Evolutionary conservation across 352 stramenopile genomes (phyloP).

Genomic region (Phytophthora uliginosa): DNA sequence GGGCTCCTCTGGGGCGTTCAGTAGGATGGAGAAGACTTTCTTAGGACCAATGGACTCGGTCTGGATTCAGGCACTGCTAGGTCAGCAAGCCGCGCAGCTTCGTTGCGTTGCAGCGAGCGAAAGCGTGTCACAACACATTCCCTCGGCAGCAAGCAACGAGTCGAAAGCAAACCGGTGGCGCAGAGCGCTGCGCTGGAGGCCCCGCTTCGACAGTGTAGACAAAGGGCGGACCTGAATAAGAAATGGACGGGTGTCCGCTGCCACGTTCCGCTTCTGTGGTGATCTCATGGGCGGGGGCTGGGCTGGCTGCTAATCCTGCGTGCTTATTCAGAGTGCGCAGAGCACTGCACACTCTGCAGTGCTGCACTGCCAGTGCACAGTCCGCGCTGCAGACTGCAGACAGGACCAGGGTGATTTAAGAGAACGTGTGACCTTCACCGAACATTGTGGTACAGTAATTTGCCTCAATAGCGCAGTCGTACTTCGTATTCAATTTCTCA

Average conservation of each 20-base stretch:
- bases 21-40: background rate
- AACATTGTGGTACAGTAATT: too few species aligned
- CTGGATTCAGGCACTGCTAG: background rate
- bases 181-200: background rate
- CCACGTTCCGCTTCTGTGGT: conserved; percentile 10
- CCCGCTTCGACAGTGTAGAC: background rate
- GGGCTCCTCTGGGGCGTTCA: background rate
- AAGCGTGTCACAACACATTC: background rate
- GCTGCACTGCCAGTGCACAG: too few species aligned
- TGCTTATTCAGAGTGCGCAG: conserved; percentile 17
- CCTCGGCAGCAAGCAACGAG: background rate
- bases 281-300: conserved; percentile 3
- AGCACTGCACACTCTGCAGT: background rate
- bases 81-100: background rate
- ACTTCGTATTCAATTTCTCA: too few species aligned
- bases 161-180: conserved; percentile 15
- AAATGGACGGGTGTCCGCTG: conserved; percentile 8
- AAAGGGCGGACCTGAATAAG: conserved; percentile 31
- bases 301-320: conserved; percentile 4
- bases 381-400: conserved; percentile 9
- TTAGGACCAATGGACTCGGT: too few species aligned
- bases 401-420: conserved; percentile 17
- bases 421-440: too few species aligned
- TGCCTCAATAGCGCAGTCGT: too few species aligned
- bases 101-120: conserved; percentile 8